These are phyloP conservation scores for Pleurotus cornucopiae DNA, from an alignment of 768 basidiomycete genomes.

Conservation along the genomic window DNA sequence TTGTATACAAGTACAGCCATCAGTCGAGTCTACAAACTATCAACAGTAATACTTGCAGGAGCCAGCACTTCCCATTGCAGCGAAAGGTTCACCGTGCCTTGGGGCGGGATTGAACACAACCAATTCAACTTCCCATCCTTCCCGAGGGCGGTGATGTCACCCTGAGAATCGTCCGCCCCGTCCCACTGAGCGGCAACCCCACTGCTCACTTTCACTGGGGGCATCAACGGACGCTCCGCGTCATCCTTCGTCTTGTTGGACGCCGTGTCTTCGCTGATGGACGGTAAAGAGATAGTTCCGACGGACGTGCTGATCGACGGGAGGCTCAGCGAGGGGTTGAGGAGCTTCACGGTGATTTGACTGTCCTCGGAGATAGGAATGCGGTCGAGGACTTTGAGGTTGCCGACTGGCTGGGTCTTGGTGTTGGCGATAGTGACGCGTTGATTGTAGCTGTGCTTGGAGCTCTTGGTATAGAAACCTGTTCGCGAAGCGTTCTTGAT, in stretches of 20 bases:
- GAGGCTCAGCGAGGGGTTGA: not conserved
- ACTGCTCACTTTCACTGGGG: not conserved
- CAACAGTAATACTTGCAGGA: not conserved
- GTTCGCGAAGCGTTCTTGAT: constrained; percentile 12
- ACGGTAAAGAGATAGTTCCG: not conserved
- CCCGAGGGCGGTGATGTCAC: constrained; percentile 15
- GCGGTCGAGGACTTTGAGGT: constrained; percentile 13
- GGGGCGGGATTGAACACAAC: constrained; percentile 25
- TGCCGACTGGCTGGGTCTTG: constrained; percentile 9
- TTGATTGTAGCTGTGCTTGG: constrained; percentile 10
- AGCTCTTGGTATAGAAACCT: constrained; percentile 2
- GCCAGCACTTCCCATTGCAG: constrained; percentile 11
- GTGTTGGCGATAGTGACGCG: constrained; percentile 14
- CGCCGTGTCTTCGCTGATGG: not conserved
- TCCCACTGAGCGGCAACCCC: constrained; percentile 35
- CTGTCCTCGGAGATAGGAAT: constrained; percentile 11
- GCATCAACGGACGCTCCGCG: not conserved
- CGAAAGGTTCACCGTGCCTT: constrained; percentile 24
- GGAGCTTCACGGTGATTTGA: not conserved
- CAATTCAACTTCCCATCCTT: constrained; percentile 31
- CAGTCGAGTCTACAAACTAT: constrained; percentile 1
- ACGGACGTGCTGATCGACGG: not conserved
- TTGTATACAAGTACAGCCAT: not conserved
- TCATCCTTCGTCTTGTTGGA: not conserved
- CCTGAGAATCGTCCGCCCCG: constrained; percentile 25